Base-by-base conservation (phyloP, 371 early-diverging fungal genomes). In the Mortierella sp. region DNA sequence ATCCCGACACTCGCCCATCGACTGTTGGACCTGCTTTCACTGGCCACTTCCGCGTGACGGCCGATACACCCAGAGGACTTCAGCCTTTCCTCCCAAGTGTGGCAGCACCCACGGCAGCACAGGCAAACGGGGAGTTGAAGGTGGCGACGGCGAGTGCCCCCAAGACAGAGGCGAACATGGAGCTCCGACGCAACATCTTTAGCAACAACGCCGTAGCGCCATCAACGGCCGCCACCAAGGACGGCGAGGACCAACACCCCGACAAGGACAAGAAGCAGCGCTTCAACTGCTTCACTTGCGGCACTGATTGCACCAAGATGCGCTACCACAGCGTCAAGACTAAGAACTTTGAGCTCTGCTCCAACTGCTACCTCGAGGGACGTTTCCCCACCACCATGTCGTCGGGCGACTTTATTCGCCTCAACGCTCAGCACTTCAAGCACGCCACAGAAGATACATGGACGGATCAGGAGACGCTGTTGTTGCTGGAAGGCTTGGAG, bases 401-500 rank as follows among this genome's bases (percentile, higher is more conserved):
- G 69, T 94, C 95, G 64, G 94, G 96, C 13, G 99, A 99, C 76
- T 99, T 98, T 87, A 88, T 97, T 58, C 90, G 92, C 48, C 87
- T 96, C 72, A 90, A 91, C 19, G 80, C 87, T 4, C 76, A 79
- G 41, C 73, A 86, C 44, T 85, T 87, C 77, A 85, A 91, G 52
- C 91, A 90, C 50, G 88, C 88, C 14, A 74, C 88, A 9, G 91
- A 91, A 40, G 90, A 92, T 37, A 86, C 88, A 31, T 99, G 99
- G 99, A 91, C 93, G 2, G 97, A 97, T 73, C 94, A 98, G 85
- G 99, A 99, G 83, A 96, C 95, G 11, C 88, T 99, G 31, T 85
- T 95, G 66, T 89, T 99, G 41, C 87, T 99, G 52, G 99, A 99
- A 88, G 99, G 95, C 2, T 88, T 99, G 43, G 99, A 99, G 79